These are phyloP conservation scores for Yueomyces sp. DNA, from an alignment of 805 yeast genomes.

Conservation along the genomic window DNA sequence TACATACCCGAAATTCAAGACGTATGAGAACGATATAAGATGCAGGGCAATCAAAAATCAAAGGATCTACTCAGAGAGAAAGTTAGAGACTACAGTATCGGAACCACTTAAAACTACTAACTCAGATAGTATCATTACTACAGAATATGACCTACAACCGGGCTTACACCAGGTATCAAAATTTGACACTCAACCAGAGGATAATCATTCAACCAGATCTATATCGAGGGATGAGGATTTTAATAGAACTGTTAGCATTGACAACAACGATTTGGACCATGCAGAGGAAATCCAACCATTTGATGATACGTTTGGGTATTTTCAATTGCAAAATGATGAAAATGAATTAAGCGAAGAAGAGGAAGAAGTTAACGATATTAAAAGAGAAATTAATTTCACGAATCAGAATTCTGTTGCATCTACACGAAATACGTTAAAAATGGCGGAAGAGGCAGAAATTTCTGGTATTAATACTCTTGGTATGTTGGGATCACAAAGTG, in stretches of 20 bases:
- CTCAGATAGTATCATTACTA: no score
- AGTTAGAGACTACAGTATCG: no score
- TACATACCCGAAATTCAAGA: no score
- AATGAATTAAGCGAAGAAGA: constrained; percentile 45
- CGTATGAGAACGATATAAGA: no score
- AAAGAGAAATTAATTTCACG: constrained; percentile 65
- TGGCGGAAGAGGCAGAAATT: constrained; percentile 58
- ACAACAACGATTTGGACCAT: constrained; percentile 4
- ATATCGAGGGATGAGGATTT: background rate
- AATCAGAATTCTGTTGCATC: constrained; percentile 81
- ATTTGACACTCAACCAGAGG: no score
- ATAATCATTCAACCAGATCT: no score
- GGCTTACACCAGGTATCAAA: no score
- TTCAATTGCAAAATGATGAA: constrained; percentile 23
- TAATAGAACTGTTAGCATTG: background rate
- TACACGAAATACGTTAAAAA: constrained; percentile 65
- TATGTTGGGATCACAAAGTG: constrained; percentile 82
- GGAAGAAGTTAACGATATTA: constrained; percentile 76
- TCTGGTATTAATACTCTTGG: constrained; percentile 75
- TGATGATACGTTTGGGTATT: constrained; percentile 11
- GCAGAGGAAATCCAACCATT: background rate
- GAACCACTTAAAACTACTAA: no score
- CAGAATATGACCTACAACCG: no score
- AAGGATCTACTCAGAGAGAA: no score
- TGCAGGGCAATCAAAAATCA: no score